phyloP scores from a whole-genome alignment of 352 stramenopile species.

The Globisporangium orthogonon region DNA sequence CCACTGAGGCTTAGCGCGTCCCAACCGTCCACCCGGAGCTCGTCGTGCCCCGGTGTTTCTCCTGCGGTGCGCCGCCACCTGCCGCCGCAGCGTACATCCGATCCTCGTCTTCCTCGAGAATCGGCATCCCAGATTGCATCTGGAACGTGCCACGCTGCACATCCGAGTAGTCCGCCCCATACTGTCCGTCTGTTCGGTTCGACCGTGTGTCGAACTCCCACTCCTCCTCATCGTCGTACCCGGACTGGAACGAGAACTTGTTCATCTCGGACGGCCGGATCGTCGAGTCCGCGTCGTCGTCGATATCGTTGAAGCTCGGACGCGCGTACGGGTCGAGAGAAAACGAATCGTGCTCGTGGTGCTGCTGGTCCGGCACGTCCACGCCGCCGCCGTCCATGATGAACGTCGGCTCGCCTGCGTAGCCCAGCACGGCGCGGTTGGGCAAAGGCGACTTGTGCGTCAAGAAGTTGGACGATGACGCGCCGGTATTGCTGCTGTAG shows the following conservation, averaged over 20 bases:
- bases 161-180: constrained; percentile 19
- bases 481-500: constrained; percentile 44
- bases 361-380: constrained; percentile 14
- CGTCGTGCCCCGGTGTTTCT: constrained; percentile 32
- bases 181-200: constrained; percentile 29
- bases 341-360: constrained; percentile 40
- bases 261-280: constrained; percentile 45
- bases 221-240: constrained; percentile 62
- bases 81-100: constrained; percentile 17
- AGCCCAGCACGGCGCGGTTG: constrained; percentile 20
- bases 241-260: constrained; percentile 77
- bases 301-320: constrained; percentile 64
- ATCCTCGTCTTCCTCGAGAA: constrained; percentile 58
- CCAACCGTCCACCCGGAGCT: constrained; percentile 41
- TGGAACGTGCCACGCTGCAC: constrained; percentile 44
- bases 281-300: constrained; percentile 37
- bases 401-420: constrained; percentile 28
- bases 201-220: constrained; percentile 61
- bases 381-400: constrained; percentile 29
- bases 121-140: constrained; percentile 44
- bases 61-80: constrained; percentile 4
- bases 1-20: constrained; percentile 12
- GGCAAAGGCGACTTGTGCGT: constrained; percentile 49
- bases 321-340: constrained; percentile 67
- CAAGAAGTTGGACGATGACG: constrained; percentile 63